Percentiles rank a stretch among this genome's conserved stretches.
Conservation (phyloP, 2,329 filamentous ascomycete species). For the Diaporthe velutina region DNA sequence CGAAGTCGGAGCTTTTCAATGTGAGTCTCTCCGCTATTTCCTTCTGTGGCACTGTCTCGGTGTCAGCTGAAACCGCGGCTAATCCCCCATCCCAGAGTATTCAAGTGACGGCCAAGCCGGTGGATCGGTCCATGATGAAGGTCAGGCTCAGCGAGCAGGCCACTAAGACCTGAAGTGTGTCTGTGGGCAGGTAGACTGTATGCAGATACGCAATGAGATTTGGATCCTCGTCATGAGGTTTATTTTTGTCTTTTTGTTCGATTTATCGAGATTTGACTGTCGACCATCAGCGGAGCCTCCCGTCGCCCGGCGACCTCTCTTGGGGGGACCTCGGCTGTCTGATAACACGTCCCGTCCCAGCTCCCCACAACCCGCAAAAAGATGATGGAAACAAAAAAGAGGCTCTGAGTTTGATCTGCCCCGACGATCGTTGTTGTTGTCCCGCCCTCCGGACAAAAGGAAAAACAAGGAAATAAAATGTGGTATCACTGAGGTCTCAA, state of each 20-base stretch:
- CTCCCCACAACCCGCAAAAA: constrained; percentile 2
- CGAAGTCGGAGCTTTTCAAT: constrained; percentile 45
- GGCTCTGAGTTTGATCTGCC: background rate
- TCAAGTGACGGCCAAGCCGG: constrained; percentile 47
- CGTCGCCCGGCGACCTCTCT: constrained; percentile 18
- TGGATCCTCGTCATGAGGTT: background rate
- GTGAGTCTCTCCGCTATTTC: constrained; percentile 39
- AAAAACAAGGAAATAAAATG: background rate
- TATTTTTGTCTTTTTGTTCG: background rate
- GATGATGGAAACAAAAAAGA: background rate
- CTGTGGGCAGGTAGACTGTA: background rate
- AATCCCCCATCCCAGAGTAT: constrained; percentile 41
- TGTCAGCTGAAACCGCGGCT: background rate
- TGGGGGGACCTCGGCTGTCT: constrained; percentile 17
- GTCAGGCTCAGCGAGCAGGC: constrained; percentile 42
- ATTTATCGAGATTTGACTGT: constrained; percentile 22
- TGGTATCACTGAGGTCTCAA: constrained; percentile 17
- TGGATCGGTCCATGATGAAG: constrained; percentile 46
- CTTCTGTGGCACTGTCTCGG: background rate
- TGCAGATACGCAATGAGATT: background rate
- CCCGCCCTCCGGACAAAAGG: background rate
- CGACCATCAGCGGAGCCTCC: constrained; percentile 14
- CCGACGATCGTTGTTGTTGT: background rate
- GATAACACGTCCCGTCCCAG: background rate
- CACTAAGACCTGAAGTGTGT: background rate